phyloP scores from a whole-genome alignment of 2,329 filamentous ascomycete genomes.

The Ophiostoma piceae region DNA sequence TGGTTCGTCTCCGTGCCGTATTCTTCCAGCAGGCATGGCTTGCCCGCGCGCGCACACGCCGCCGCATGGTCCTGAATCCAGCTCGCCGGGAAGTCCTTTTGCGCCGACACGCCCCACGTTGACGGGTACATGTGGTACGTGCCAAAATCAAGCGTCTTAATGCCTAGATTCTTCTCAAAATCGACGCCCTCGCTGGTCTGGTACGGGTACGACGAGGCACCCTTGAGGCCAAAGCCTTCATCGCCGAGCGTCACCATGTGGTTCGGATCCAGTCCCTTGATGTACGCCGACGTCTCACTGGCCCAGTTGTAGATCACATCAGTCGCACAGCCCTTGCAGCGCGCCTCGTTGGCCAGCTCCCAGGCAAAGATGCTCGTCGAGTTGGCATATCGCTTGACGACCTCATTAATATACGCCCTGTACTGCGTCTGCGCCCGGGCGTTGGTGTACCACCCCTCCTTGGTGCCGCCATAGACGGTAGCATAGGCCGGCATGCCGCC shows the following conservation, averaged over 20 bases:
- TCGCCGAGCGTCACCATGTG: slow-evolving; percentile 62
- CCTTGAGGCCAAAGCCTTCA: slow-evolving; percentile 38
- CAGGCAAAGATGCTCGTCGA: slow-evolving; percentile 47
- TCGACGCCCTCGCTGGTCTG: slow-evolving; percentile 29
- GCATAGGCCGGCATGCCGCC: slow-evolving; percentile 57
- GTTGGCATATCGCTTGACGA: slow-evolving; percentile 40
- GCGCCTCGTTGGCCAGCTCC: slow-evolving; percentile 52
- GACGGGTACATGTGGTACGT: slow-evolving; percentile 39
- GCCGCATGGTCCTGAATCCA: slow-evolving; percentile 38
- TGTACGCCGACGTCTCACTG: slow-evolving; percentile 50
- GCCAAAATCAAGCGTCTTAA: slow-evolving; percentile 49
- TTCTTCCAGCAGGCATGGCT: slow-evolving; percentile 40
- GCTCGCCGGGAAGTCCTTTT: slow-evolving; percentile 35
- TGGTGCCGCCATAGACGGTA: slow-evolving; percentile 47
- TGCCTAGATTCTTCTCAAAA: slow-evolving; percentile 47
- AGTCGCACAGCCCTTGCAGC: slow-evolving; percentile 55
- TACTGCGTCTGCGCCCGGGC: slow-evolving; percentile 47
- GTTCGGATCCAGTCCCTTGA: slow-evolving; percentile 55
- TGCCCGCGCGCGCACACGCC: slow-evolving; percentile 38
- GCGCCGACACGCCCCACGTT: slow-evolving; percentile 31
- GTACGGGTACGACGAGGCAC: slow-evolving; percentile 3
- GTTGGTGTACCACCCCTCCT: slow-evolving; percentile 52
- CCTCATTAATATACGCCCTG: slow-evolving; percentile 28
- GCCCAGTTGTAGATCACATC: slow-evolving; percentile 57
- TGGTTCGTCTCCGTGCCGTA: slow-evolving; percentile 31